These are phyloP conservation scores for Verbena officinalis DNA, from an alignment of 257 asterid genomes.

Conservation along the genomic window DNA sequence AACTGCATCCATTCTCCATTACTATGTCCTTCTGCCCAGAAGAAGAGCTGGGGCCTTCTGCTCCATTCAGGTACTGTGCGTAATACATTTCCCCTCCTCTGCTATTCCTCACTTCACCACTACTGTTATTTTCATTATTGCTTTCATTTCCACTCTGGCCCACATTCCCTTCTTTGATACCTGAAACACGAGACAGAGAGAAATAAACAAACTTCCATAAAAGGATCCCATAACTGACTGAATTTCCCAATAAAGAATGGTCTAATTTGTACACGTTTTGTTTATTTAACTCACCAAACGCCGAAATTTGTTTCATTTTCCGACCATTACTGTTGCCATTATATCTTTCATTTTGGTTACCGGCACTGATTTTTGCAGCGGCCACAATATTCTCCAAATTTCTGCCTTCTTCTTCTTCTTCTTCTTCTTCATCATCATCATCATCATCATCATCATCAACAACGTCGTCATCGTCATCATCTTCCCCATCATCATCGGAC, in stretches of 20 bases:
- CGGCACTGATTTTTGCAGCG: slow-evolving; percentile 38
- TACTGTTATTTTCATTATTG: slow-evolving; percentile 25
- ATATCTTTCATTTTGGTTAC: slow-evolving; percentile 34
- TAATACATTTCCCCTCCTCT: slow-evolving; percentile 55
- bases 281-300: slow-evolving; percentile 46
- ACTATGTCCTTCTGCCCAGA: slow-evolving; percentile 55
- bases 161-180: slow-evolving; percentile 55
- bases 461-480: slow-evolving; percentile 28
- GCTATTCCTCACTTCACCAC: slow-evolving; percentile 51
- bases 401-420: slow-evolving; percentile 41
- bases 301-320: slow-evolving; percentile 47
- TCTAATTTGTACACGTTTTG: neutral
- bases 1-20: slow-evolving; percentile 63
- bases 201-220: neutral
- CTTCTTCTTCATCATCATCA: slow-evolving; percentile 45
- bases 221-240: neutral
- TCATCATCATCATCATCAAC: slow-evolving; percentile 42
- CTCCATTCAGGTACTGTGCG: slow-evolving; percentile 54
- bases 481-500: slow-evolving; percentile 59
- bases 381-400: slow-evolving; percentile 43
- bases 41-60: slow-evolving; percentile 58
- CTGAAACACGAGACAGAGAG: slow-evolving; percentile 30
- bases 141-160: slow-evolving; percentile 43
- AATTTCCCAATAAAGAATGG: neutral
- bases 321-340: slow-evolving; percentile 29